Evolutionary conservation across 1,284 basidiomycete genomes (phyloP).

Genomic region (Trichosporon ovoides): DNA sequence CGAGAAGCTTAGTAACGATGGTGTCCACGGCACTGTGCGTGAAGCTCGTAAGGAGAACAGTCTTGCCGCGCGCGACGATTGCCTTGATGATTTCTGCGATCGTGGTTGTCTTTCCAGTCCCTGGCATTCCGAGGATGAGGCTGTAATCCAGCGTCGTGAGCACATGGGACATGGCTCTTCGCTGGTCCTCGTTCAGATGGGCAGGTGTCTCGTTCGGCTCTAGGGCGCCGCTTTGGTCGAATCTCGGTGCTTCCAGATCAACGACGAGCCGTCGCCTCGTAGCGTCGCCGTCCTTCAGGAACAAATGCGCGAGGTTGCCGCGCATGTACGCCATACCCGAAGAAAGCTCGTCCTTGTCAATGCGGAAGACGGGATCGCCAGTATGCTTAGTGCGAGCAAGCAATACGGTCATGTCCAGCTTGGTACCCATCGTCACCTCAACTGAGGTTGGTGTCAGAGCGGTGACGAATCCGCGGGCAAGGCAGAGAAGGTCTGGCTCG

Average conservation of each 20-base stretch:
- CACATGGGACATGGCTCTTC: constrained; percentile 65
- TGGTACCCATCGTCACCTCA: constrained; percentile 73
- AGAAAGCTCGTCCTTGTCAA: constrained; percentile 89
- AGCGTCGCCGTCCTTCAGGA: constrained; percentile 63
- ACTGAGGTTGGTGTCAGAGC: constrained; percentile 63
- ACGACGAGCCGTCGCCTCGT: constrained; percentile 68
- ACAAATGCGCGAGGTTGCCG: constrained; percentile 82
- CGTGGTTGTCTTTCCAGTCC: constrained; percentile 95
- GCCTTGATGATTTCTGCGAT: constrained; percentile 80
- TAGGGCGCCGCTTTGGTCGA: constrained; percentile 49
- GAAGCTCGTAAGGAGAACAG: constrained; percentile 81
- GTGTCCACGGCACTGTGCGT: constrained; percentile 98
- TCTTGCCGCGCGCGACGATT: constrained; percentile 75
- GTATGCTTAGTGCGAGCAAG: constrained; percentile 47
- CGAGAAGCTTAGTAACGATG: constrained; percentile 74
- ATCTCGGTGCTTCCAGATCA: constrained; percentile 67
- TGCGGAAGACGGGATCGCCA: constrained; percentile 61
- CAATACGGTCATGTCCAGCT: constrained; percentile 59
- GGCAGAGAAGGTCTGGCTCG: constrained; percentile 73
- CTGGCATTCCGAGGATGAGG: constrained; percentile 92
- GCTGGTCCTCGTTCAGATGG: constrained; percentile 70
- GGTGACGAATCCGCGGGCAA: constrained; percentile 77
- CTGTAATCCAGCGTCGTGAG: constrained; percentile 82
- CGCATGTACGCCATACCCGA: constrained; percentile 81
- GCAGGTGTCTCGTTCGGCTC: constrained; percentile 26